phyloP scores from a whole-genome alignment of 768 basidiomycete genomes.

The Amanita inopinata region DNA sequence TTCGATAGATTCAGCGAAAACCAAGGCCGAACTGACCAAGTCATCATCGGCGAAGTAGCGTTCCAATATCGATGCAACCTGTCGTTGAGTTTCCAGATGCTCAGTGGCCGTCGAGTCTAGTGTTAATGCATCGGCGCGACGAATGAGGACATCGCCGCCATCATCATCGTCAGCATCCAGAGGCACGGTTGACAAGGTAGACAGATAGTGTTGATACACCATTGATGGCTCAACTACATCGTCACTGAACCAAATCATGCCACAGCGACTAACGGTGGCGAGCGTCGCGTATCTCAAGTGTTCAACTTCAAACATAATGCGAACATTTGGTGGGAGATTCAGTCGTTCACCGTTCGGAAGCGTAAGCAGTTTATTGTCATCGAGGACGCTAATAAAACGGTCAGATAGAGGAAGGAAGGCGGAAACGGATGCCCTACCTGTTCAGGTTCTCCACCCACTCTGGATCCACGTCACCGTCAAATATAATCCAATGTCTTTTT shows the following conservation, averaged over 20 bases:
- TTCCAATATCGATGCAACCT: slow-evolving; percentile 65
- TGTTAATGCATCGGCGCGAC: slow-evolving; percentile 38
- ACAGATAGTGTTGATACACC: slow-evolving; percentile 86
- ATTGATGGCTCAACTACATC: slow-evolving; percentile 86
- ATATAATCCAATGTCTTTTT: slow-evolving; percentile 98
- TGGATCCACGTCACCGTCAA: slow-evolving; percentile 98
- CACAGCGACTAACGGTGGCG: slow-evolving; percentile 98
- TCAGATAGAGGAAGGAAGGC: slow-evolving; percentile 11
- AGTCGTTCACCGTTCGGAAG: slow-evolving; percentile 97
- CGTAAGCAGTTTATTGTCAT: slow-evolving; percentile 96
- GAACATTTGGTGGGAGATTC: slow-evolving; percentile 91
- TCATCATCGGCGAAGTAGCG: slow-evolving; percentile 78
- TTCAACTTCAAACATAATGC: slow-evolving; percentile 99
- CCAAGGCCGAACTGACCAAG: slow-evolving; percentile 69
- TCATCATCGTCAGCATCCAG: slow-evolving; percentile 91
- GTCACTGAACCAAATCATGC: slow-evolving; percentile 99
- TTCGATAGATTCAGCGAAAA: slow-evolving; percentile 75
- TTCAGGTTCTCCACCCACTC: slow-evolving; percentile 99
- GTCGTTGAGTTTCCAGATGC: slow-evolving; percentile 66
- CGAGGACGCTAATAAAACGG: slow-evolving; percentile 64
- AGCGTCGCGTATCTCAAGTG: slow-evolving; percentile 94
- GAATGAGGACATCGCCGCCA: slow-evolving; percentile 45
- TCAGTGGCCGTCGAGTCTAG: slow-evolving; percentile 45
- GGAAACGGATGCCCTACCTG: slow-evolving; percentile 49
- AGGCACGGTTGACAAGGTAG: slow-evolving; percentile 60